Percentiles rank a stretch among this genome's conserved stretches.
Conservation (phyloP, 2,329 filamentous ascomycete species). For the Sporothrix schenckii region DNA sequence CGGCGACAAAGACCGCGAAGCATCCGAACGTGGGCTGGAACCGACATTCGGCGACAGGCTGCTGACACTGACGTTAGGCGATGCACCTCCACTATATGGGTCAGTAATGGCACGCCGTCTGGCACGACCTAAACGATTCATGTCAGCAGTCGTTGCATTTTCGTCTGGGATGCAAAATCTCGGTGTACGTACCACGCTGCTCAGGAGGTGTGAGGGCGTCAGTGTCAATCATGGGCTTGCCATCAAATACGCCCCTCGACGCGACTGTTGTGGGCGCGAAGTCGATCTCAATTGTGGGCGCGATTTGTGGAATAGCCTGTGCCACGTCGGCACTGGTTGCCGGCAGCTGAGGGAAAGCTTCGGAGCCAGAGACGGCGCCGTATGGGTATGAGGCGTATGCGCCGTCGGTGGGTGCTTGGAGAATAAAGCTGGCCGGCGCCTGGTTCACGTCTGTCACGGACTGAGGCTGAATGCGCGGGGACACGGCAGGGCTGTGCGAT, state of each 20-base stretch:
- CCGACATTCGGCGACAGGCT: slow-evolving; percentile 55
- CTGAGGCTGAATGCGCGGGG: slow-evolving; percentile 62
- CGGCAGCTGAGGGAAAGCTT: slow-evolving; percentile 58
- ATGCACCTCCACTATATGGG: slow-evolving; percentile 57
- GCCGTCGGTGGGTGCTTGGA: slow-evolving; percentile 48
- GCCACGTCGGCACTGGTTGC: slow-evolving; percentile 63
- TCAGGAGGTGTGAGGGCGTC: slow-evolving; percentile 85
- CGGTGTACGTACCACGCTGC: slow-evolving; percentile 52
- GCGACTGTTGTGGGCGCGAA: slow-evolving; percentile 73
- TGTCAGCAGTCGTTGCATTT: slow-evolving; percentile 23
- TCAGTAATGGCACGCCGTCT: slow-evolving; percentile 63
- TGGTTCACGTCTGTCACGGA: slow-evolving; percentile 58
- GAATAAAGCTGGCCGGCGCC: slow-evolving; percentile 45
- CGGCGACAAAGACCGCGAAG: slow-evolving; percentile 62
- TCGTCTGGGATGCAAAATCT: not conserved
- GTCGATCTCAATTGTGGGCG: slow-evolving; percentile 94
- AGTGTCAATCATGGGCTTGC: slow-evolving; percentile 67
- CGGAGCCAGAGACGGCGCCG: slow-evolving; percentile 47
- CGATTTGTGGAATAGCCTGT: slow-evolving; percentile 70
- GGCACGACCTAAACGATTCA: slow-evolving; percentile 48
- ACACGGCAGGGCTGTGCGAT: slow-evolving; percentile 71
- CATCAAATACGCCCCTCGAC: slow-evolving; percentile 65
- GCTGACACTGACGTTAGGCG: slow-evolving; percentile 45
- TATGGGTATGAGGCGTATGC: slow-evolving; percentile 50
- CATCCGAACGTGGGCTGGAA: slow-evolving; percentile 52